Conservation (phyloP, 108 stramenopile species). For the Skeletonema menzelii region DNA sequence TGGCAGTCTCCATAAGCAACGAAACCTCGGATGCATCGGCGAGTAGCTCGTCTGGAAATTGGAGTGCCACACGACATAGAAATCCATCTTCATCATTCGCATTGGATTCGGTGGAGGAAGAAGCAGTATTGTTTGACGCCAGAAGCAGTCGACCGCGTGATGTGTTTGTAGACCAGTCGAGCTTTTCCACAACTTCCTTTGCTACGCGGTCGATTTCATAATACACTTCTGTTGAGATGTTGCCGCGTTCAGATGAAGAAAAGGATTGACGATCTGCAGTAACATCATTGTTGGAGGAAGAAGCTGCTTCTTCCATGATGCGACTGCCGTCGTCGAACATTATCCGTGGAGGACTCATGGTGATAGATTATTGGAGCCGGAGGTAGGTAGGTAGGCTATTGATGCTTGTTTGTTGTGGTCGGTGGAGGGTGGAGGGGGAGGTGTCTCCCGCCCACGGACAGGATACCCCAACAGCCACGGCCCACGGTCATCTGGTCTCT, state of each 20-base stretch:
- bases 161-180: conserved; percentile 26
- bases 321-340: conserved; percentile 87
- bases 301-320: conserved; percentile 47
- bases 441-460: too few relatives aligned
- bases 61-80: conserved; percentile 76
- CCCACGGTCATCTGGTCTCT: too few relatives aligned
- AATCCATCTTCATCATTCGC: conserved; percentile 22
- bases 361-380: too few relatives aligned
- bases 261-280: neutral
- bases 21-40: conserved; percentile 76
- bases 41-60: conserved; percentile 88
- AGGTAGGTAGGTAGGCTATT: too few relatives aligned
- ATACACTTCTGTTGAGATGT: conserved; percentile 52
- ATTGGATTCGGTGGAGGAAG: neutral
- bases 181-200: conserved; percentile 43
- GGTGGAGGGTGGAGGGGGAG: too few relatives aligned
- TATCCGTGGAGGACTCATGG: conserved; percentile 60
- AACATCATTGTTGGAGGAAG: neutral
- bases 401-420: too few relatives aligned
- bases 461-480: too few relatives aligned
- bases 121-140: neutral
- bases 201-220: conserved; percentile 75
- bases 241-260: conserved; percentile 33
- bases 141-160: conserved; percentile 27
- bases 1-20: conserved; percentile 63